phyloP scores from a whole-genome alignment of 2,329 filamentous ascomycete species.

The Nigrograna mackinnonii region DNA sequence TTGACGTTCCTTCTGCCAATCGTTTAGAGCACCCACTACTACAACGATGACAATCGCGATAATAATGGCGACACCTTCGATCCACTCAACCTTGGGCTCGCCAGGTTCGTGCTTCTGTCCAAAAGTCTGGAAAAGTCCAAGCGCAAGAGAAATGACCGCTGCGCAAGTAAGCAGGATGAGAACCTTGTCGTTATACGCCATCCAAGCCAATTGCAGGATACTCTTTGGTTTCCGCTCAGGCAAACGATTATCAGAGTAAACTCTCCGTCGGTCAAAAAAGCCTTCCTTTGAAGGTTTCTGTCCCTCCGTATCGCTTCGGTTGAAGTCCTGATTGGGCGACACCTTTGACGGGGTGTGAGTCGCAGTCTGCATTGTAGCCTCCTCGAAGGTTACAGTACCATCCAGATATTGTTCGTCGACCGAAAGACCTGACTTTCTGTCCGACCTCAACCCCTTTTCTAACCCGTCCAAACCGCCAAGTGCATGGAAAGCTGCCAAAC shows the following conservation, averaged over 20 bases:
- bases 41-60: conserved; percentile 77
- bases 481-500: conserved; percentile 72
- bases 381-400: conserved; percentile 69
- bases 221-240: conserved; percentile 72
- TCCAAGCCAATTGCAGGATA: conserved; percentile 74
- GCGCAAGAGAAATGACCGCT: conserved; percentile 72
- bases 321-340: conserved; percentile 7
- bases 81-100: conserved; percentile 70
- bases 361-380: conserved; percentile 50
- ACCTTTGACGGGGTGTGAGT: conserved; percentile 21
- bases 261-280: conserved; percentile 67
- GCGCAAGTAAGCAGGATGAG: conserved; percentile 72
- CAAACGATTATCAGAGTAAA: conserved; percentile 72
- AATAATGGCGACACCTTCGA: conserved; percentile 80
- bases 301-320: conserved; percentile 22
- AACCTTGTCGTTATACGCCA: conserved; percentile 82
- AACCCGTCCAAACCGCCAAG: conserved; percentile 73
- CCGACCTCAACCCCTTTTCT: conserved; percentile 72
- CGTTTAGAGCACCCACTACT: conserved; percentile 75
- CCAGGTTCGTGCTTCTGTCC: conserved; percentile 57
- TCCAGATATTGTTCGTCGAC: conserved; percentile 69
- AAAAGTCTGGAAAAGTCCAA: conserved; percentile 75
- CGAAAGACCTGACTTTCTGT: conserved; percentile 68
- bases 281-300: conserved; percentile 28
- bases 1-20: conserved; percentile 81